Evolutionary conservation across 768 basidiomycete genomes (phyloP).

Genomic region (Naganishia vaughanmartiniae): DNA sequence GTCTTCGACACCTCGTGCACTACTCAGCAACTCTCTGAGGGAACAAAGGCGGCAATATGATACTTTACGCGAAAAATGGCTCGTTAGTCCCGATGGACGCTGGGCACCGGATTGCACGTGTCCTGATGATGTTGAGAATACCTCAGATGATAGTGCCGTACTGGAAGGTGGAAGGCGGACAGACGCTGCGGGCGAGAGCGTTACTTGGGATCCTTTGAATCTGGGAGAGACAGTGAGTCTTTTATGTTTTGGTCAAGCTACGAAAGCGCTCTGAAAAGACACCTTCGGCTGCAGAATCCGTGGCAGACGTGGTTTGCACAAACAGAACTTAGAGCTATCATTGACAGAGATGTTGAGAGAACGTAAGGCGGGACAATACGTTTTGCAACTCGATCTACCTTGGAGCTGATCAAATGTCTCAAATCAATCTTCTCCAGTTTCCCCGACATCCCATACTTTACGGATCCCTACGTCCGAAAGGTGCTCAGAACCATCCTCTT

Average conservation of each 20-base stretch:
- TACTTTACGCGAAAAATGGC: slow-evolving; percentile 37
- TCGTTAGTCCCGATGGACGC: slow-evolving; percentile 48
- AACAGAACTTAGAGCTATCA: slow-evolving; percentile 81
- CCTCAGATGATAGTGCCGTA: background rate
- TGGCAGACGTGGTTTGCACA: slow-evolving; percentile 93
- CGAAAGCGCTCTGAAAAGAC: background rate
- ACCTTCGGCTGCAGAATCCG: slow-evolving; percentile 63
- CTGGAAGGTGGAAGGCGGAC: background rate
- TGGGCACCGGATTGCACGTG: slow-evolving; percentile 50
- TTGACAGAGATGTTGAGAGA: slow-evolving; percentile 89
- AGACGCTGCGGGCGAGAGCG: background rate
- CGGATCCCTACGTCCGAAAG: slow-evolving; percentile 67
- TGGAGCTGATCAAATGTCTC: background rate
- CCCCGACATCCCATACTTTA: slow-evolving; percentile 93
- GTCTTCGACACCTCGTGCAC: slow-evolving; percentile 14
- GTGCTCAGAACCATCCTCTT: slow-evolving; percentile 84
- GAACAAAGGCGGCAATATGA: slow-evolving; percentile 27
- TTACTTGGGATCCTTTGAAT: slow-evolving; percentile 48
- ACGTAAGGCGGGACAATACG: slow-evolving; percentile 62
- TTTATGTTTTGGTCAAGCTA: background rate
- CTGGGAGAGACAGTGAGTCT: slow-evolving; percentile 38
- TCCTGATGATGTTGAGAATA: slow-evolving; percentile 25
- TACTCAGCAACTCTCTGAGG: slow-evolving; percentile 7
- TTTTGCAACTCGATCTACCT: background rate
- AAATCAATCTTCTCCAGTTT: slow-evolving; percentile 59